Conservation (phyloP, 2,329 filamentous ascomycete genomes). For the Albifimbria verrucaria region DNA sequence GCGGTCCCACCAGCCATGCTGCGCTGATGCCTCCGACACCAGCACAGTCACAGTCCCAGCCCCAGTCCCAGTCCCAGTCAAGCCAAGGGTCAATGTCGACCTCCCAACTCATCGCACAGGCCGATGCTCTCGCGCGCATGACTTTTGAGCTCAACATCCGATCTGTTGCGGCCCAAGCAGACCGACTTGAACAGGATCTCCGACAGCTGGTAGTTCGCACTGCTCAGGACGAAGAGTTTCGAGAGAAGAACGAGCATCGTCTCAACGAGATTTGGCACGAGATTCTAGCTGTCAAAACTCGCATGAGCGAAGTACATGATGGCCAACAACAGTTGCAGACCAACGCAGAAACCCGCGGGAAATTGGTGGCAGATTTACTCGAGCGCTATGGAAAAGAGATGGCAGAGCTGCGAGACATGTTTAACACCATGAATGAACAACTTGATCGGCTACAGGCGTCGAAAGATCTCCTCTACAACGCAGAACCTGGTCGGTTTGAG, state of each 20-base stretch:
- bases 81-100: background rate
- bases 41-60: background rate
- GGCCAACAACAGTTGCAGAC: constrained; percentile 8
- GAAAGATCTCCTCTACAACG: background rate
- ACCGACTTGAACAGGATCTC: constrained; percentile 27
- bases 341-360: constrained; percentile 15
- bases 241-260: constrained; percentile 23
- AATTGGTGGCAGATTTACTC: constrained; percentile 14
- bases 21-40: background rate
- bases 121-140: constrained; percentile 32
- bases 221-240: constrained; percentile 23
- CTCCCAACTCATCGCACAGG: constrained; percentile 18
- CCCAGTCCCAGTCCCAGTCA: background rate
- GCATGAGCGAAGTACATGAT: constrained; percentile 14
- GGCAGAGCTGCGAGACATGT: constrained; percentile 13
- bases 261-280: constrained; percentile 26
- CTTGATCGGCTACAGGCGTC: constrained; percentile 15
- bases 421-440: constrained; percentile 18
- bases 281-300: constrained; percentile 25
- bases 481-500: background rate
- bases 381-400: constrained; percentile 19
- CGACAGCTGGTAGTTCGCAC: constrained; percentile 20
- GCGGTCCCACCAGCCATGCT: background rate
- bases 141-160: constrained; percentile 33
- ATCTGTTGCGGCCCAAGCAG: constrained; percentile 20